Conservation (phyloP, 2,329 filamentous ascomycete genomes). For the Aspergillus cejpii region DNA sequence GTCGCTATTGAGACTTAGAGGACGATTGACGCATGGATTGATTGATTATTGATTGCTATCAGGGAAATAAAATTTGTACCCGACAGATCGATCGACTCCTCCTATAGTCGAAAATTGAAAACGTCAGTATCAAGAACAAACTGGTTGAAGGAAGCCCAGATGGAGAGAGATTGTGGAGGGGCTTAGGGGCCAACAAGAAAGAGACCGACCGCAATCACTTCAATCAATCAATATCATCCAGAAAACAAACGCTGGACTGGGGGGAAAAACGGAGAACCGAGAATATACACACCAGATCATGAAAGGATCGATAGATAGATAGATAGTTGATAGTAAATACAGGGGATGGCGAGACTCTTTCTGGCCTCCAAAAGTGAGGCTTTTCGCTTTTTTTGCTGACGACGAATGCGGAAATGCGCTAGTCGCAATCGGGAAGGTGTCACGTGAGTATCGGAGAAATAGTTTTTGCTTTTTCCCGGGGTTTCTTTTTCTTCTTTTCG, state of each 20-base stretch:
- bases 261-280: background rate
- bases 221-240: too few relatives aligned
- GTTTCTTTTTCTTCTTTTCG: slow-evolving; percentile 10
- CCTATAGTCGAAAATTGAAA: slow-evolving; percentile 7
- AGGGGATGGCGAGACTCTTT: too few relatives aligned
- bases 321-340: too few relatives aligned
- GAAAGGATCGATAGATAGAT: too few relatives aligned
- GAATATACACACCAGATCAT: background rate
- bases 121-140: slow-evolving; percentile 11
- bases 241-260: background rate
- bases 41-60: too few relatives aligned
- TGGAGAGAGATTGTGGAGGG: slow-evolving; percentile 31
- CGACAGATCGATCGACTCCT: slow-evolving; percentile 22
- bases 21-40: slow-evolving; percentile 33
- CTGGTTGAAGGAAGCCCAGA: slow-evolving; percentile 15
- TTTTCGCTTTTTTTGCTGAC: slow-evolving; percentile 8
- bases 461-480: slow-evolving; percentile 5
- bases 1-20: slow-evolving; percentile 26
- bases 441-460: slow-evolving; percentile 13
- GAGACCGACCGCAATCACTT: too few relatives aligned
- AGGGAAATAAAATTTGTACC: slow-evolving; percentile 20
- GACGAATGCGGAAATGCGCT: slow-evolving; percentile 7
- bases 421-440: slow-evolving; percentile 6
- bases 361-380: slow-evolving; percentile 3
- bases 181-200: slow-evolving; percentile 21